Evolutionary conservation across 73 alveolate species (phyloP).

Genomic region (Symbiodinium pilosum): DNA sequence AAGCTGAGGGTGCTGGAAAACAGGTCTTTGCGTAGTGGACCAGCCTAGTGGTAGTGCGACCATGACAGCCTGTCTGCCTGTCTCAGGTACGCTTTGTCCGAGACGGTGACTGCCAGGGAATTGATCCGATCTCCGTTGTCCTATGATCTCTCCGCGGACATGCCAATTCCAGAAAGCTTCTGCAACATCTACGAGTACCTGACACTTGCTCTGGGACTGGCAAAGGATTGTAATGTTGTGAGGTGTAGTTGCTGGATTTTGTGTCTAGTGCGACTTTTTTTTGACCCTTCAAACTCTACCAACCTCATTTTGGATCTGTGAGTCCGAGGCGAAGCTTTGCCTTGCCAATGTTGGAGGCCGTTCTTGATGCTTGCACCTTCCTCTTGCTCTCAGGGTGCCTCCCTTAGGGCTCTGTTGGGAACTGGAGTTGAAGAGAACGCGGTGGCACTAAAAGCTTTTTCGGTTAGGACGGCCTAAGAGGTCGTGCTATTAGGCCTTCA

Average conservation of each 20-base stretch:
- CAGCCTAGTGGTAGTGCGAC: background rate
- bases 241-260: background rate
- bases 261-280: no score
- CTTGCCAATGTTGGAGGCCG: constrained; percentile 55
- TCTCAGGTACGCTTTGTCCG: constrained; percentile 17
- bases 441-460: no score
- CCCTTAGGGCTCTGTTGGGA: no score
- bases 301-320: no score
- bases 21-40: no score
- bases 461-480: no score
- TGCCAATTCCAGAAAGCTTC: constrained; percentile 33
- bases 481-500: no score
- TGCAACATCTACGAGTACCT: constrained; percentile 33
- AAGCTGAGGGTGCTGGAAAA: no score
- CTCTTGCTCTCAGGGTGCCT: background rate
- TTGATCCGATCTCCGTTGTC: background rate
- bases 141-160: background rate
- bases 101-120: background rate
- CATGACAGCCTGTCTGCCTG: background rate
- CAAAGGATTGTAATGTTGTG: no score
- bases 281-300: no score
- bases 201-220: no score
- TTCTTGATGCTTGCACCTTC: background rate
- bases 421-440: no score
- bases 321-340: constrained; percentile 51